Conservation (phyloP, 2,329 filamentous ascomycete species). For the Talaromyces marneffei region DNA sequence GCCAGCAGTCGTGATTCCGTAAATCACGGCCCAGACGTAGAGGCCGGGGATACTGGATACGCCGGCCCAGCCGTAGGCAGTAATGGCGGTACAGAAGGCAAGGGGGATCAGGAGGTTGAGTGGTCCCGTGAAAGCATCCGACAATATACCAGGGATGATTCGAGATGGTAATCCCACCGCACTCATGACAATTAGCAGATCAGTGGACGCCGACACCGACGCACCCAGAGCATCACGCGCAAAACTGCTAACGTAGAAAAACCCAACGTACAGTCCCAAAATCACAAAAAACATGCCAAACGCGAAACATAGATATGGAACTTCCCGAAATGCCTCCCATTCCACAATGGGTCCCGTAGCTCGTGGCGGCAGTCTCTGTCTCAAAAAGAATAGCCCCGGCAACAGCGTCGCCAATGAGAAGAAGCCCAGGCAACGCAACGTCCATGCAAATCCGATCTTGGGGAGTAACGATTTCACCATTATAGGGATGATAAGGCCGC, state of each 20-base stretch:
- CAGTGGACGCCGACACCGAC: slow-evolving; percentile 46
- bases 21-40: slow-evolving; percentile 9
- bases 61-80: slow-evolving; percentile 12
- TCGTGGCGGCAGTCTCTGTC: slow-evolving; percentile 7
- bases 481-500: slow-evolving; percentile 43
- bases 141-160: slow-evolving; percentile 45
- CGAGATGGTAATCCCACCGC: slow-evolving; percentile 56
- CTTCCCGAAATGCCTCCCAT: slow-evolving; percentile 7
- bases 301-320: slow-evolving; percentile 10
- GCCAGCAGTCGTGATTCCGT: slow-evolving; percentile 4
- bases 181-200: slow-evolving; percentile 61
- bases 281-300: slow-evolving; percentile 13
- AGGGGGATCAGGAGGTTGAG: slow-evolving; percentile 13
- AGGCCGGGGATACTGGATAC: slow-evolving; percentile 1
- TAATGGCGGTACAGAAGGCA: neutral
- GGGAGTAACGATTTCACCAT: slow-evolving; percentile 43
- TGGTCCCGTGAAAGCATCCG: slow-evolving; percentile 10
- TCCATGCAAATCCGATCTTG: slow-evolving; percentile 18
- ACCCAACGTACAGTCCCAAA: slow-evolving; percentile 11
- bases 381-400: slow-evolving; percentile 3
- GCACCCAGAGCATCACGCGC: slow-evolving; percentile 34
- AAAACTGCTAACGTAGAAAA: slow-evolving; percentile 14
- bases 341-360: slow-evolving; percentile 10
- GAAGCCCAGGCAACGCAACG: slow-evolving; percentile 12
- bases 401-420: slow-evolving; percentile 13